Conservation (phyloP, 2,329 filamentous ascomycete genomes). For the Tympanopsis confertula region DNA sequence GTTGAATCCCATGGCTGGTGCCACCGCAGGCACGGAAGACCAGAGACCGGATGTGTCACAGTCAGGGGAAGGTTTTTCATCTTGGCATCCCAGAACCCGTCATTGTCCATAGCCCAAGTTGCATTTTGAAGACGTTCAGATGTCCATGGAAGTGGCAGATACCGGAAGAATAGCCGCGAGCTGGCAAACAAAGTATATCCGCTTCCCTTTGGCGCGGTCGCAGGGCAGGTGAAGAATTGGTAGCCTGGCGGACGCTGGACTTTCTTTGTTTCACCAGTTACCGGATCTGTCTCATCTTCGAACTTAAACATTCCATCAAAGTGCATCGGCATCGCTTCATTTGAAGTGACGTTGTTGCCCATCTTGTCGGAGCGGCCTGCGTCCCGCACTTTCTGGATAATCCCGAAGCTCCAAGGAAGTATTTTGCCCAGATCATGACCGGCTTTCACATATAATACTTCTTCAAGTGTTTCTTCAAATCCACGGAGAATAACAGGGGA, state of each 20-base stretch:
- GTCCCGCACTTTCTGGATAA: slow-evolving; percentile 38
- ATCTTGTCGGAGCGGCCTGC: slow-evolving; percentile 26
- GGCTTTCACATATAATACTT: slow-evolving; percentile 31
- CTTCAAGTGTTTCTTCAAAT: slow-evolving; percentile 31
- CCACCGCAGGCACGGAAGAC: slow-evolving; percentile 35
- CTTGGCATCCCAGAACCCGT: slow-evolving; percentile 29
- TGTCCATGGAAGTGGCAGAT: slow-evolving; percentile 24
- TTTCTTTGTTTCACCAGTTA: neutral
- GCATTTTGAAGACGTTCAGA: slow-evolving; percentile 21
- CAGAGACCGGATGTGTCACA: slow-evolving; percentile 28
- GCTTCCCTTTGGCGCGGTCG: slow-evolving; percentile 31
- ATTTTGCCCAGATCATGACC: slow-evolving; percentile 33
- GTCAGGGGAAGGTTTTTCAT: slow-evolving; percentile 32
- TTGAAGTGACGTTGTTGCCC: slow-evolving; percentile 38
- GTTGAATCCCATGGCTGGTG: slow-evolving; percentile 40
- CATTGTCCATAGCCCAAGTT: slow-evolving; percentile 36
- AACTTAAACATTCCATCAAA: slow-evolving; percentile 46
- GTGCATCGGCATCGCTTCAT: slow-evolving; percentile 44
- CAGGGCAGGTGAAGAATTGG: slow-evolving; percentile 37
- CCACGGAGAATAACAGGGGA: slow-evolving; percentile 41
- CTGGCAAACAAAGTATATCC: slow-evolving; percentile 42
- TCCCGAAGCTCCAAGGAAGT: slow-evolving; percentile 38
- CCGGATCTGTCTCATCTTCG: slow-evolving; percentile 16
- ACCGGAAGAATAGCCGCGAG: slow-evolving; percentile 34
- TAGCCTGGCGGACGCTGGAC: slow-evolving; percentile 20